Conservation (phyloP, 352 stramenopile species). For the Halophytophthora polymorphica region DNA sequence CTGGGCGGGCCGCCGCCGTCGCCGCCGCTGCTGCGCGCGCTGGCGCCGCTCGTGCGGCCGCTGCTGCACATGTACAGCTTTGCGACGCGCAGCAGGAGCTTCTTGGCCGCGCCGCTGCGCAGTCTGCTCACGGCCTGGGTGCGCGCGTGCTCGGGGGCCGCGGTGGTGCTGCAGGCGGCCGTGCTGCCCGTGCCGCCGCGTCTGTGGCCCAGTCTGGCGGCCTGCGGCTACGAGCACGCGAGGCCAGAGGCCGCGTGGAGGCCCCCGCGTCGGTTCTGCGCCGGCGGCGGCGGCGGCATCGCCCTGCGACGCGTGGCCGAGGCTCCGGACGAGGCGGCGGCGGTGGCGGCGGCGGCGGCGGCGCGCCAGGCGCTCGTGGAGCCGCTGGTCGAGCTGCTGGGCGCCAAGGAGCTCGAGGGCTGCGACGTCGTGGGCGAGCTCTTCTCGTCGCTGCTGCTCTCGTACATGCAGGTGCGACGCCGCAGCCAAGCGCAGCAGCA, state of each 20-base stretch:
- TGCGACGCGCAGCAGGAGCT: conserved; percentile 60
- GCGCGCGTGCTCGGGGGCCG: conserved; percentile 39
- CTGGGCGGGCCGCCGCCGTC: conserved; percentile 69
- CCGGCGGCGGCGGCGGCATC: conserved; percentile 60
- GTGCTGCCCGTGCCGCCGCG: conserved; percentile 52
- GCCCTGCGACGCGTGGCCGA: conserved; percentile 28
- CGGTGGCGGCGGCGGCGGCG: conserved; percentile 10
- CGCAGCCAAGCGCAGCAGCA: conserved; percentile 12
- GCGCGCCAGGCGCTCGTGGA: conserved; percentile 37
- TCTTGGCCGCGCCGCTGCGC: conserved; percentile 28
- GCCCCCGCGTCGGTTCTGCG: conserved; percentile 48
- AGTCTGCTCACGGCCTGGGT: conserved; percentile 32
- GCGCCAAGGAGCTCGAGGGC: conserved; percentile 57
- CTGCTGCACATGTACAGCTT: conserved; percentile 77
- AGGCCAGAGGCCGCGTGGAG: conserved; percentile 25
- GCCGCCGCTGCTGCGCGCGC: conserved; percentile 37
- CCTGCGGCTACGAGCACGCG: conserved; percentile 28
- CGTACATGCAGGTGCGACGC: conserved; percentile 75
- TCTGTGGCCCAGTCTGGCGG: conserved; percentile 23
- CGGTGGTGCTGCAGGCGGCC: conserved; percentile 46
- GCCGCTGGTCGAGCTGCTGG: conserved; percentile 53
- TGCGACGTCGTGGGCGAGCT: conserved; percentile 70
- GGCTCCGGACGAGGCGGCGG: neutral
- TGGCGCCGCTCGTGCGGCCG: conserved; percentile 52
- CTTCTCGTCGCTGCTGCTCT: conserved; percentile 72